Evolutionary conservation across 1,139 yeast species (phyloP).

Genomic region (Scheffersomyces parashehatae): DNA sequence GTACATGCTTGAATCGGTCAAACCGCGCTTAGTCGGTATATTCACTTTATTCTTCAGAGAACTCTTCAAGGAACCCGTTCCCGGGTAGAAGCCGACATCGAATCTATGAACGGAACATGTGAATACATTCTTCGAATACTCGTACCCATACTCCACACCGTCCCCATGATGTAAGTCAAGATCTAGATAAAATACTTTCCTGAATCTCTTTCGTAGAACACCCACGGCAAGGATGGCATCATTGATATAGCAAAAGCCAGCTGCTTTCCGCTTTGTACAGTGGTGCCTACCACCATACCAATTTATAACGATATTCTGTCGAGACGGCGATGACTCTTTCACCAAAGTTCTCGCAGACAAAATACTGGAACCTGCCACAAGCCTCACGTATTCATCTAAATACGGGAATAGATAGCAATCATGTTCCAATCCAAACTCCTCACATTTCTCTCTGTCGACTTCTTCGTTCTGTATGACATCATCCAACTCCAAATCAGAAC

Average conservation of each 20-base stretch:
- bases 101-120: slow-evolving; percentile 66
- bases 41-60: slow-evolving; percentile 43
- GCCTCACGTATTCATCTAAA: slow-evolving; percentile 49
- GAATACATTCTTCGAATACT: slow-evolving; percentile 53
- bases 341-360: slow-evolving; percentile 43
- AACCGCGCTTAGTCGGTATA: slow-evolving; percentile 59
- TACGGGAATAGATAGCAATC: slow-evolving; percentile 69
- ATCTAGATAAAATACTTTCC: slow-evolving; percentile 63
- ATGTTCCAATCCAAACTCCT: slow-evolving; percentile 44
- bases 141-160: slow-evolving; percentile 72
- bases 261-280: slow-evolving; percentile 53
- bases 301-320: slow-evolving; percentile 50
- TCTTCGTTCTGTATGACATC: slow-evolving; percentile 4
- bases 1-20: slow-evolving; percentile 45
- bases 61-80: slow-evolving; percentile 51
- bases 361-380: slow-evolving; percentile 61
- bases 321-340: slow-evolving; percentile 4
- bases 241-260: slow-evolving; percentile 76
- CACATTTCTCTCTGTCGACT: slow-evolving; percentile 5
- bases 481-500: not conserved
- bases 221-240: slow-evolving; percentile 62
- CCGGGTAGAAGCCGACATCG: slow-evolving; percentile 73
- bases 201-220: slow-evolving; percentile 43
- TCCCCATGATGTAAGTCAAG: slow-evolving; percentile 80
- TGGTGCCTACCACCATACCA: slow-evolving; percentile 88